phyloP scores from a whole-genome alignment of 2,329 filamentous ascomycete species.

The Exophiala spinifera region DNA sequence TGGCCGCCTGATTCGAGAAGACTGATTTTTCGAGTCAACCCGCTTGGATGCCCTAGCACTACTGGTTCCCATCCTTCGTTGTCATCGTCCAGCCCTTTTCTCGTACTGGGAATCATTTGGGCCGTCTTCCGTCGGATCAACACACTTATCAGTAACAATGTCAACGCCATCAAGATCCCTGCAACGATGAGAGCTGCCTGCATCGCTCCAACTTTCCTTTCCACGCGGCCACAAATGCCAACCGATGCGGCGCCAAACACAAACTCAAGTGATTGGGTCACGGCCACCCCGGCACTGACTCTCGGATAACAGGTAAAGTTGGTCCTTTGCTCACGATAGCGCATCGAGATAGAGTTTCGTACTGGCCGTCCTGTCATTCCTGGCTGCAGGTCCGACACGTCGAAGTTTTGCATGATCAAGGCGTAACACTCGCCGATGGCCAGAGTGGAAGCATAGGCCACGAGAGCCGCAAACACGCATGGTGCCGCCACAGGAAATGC shows the following conservation, averaged over 20 bases:
- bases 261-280: conserved; percentile 68
- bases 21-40: conserved; percentile 67
- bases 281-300: conserved; percentile 67
- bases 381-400: conserved; percentile 74
- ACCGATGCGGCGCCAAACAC: conserved; percentile 66
- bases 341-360: conserved; percentile 38
- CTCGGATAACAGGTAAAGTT: conserved; percentile 76
- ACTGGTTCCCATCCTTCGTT: conserved; percentile 58
- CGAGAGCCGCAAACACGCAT: conserved; percentile 61
- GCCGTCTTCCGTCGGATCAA: conserved; percentile 64
- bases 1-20: conserved; percentile 66
- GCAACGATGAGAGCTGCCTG: conserved; percentile 67
- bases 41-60: conserved; percentile 68
- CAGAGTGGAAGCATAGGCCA: conserved; percentile 69
- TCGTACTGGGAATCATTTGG: conserved; percentile 60
- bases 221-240: conserved; percentile 65
- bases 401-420: conserved; percentile 76
- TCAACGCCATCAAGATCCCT: conserved; percentile 63
- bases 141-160: conserved; percentile 59
- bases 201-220: conserved; percentile 64
- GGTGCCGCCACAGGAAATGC: conserved; percentile 61
- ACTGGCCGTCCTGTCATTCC: conserved; percentile 62
- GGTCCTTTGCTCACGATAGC: conserved; percentile 51
- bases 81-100: neutral
- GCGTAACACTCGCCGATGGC: conserved; percentile 74